These are phyloP conservation scores for Porphyra umbilicalis DNA, from an alignment of 31 red algal genomes.

Conservation along the genomic window DNA sequence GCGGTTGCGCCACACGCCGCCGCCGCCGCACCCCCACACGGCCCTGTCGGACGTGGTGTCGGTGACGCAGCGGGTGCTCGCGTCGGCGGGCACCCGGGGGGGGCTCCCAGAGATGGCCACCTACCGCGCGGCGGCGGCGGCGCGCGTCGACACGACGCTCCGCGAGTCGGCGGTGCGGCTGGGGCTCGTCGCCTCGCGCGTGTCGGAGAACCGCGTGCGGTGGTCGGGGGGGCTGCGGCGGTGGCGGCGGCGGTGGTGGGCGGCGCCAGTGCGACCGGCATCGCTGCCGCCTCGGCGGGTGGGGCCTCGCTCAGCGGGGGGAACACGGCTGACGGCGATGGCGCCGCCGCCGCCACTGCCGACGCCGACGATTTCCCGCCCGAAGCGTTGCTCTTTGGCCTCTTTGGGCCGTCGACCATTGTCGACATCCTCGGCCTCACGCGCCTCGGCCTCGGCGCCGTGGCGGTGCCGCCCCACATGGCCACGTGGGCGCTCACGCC, in stretches of 20 bases:
- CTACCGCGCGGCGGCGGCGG: background rate
- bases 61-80: background rate
- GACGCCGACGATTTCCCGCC: background rate
- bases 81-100: background rate
- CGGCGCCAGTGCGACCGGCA: too few relatives aligned
- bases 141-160: background rate
- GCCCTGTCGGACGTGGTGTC: background rate
- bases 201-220: background rate
- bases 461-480: background rate
- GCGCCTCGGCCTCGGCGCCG: background rate
- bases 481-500: background rate
- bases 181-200: background rate
- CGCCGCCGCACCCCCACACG: background rate
- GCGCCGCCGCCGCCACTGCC: too few relatives aligned
- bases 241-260: background rate
- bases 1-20: background rate
- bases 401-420: background rate
- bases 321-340: background rate
- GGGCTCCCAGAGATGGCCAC: background rate
- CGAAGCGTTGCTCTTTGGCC: background rate
- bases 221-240: background rate
- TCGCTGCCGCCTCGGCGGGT: too few relatives aligned
- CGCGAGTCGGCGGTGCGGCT: background rate
- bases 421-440: background rate
- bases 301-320: too few relatives aligned